Evolutionary conservation across 306 rosid species (phyloP).

Genomic region (Malus asiatica): DNA sequence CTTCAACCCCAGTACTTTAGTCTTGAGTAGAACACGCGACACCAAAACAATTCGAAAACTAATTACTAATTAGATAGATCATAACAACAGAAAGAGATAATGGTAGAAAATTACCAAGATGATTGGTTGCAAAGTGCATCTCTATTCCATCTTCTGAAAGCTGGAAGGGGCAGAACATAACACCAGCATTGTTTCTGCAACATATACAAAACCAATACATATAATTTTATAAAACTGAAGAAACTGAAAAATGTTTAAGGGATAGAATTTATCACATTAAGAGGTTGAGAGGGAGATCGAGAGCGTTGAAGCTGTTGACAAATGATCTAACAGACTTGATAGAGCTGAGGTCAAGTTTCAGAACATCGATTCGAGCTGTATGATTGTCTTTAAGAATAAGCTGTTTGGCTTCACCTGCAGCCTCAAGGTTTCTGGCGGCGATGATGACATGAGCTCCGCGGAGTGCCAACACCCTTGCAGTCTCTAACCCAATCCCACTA

Average conservation of each 20-base stretch:
- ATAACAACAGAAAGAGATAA: neutral
- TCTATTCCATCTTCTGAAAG: slow-evolving; percentile 80
- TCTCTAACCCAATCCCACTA: slow-evolving; percentile 89
- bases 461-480: slow-evolving; percentile 63
- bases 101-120: slow-evolving; percentile 49
- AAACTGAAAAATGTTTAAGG: neutral
- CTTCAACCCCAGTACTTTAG: neutral
- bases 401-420: slow-evolving; percentile 62
- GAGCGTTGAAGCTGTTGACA: slow-evolving; percentile 53
- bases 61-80: neutral
- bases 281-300: slow-evolving; percentile 77
- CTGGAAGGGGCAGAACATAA: slow-evolving; percentile 91
- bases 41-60: neutral
- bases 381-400: slow-evolving; percentile 33
- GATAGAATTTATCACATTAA: slow-evolving; percentile 45
- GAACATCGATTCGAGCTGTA: slow-evolving; percentile 51
- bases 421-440: slow-evolving; percentile 69
- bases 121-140: slow-evolving; percentile 84
- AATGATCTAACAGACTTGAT: slow-evolving; percentile 55
- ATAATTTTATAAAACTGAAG: neutral
- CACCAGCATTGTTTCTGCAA: slow-evolving; percentile 95
- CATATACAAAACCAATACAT: neutral
- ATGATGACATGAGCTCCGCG: slow-evolving; percentile 63
- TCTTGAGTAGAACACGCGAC: neutral
- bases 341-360: slow-evolving; percentile 69